Evolutionary conservation across 2,329 filamentous ascomycete genomes (phyloP), one percentile per base, ranked within the genome.

Genomic region (Claviceps maximensis): DNA sequence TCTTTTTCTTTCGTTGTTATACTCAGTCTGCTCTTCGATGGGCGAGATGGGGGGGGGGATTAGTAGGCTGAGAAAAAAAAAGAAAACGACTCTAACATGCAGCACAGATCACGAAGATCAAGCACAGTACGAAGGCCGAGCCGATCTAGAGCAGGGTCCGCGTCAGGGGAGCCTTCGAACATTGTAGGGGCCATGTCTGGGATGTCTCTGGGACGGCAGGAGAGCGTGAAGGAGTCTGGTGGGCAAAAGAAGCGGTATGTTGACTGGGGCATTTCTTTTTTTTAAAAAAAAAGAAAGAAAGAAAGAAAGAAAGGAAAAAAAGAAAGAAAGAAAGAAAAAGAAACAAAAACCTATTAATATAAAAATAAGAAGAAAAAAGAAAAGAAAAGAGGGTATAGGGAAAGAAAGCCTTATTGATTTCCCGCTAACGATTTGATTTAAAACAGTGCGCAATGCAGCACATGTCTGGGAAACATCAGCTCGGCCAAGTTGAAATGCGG

Each of bases 401-500:
- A 13, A 36, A 36, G 33, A 36, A 36, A 36, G 12, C 27, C 8
- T 29, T 8, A 29, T 29, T 29, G 27, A 36, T 36, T 33, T 12
- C 9, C 25, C 13, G 40, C 58, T 64, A 44, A 63, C 55, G 29
- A 8, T 15, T 17, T 25, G 25, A 49, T 19, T 36, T 5, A 3
- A n/a, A 19, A 47, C 49, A 89, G 83, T 54, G 76, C 84, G 46
- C 78, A 85, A 61, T 95, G 89, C 61, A 71, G 89, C 48, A 80
- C 79, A 25, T 95, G 89, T 63, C 71, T 83, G 62, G 83, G 87
- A 57, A 82, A 87, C 56, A 70, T 86, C 2, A 79, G 82, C 1
- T 62, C 76, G 10, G 74, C 74, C 55, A 82, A 83, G 65, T 77
- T 95, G 38, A 78, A 80, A 58, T 95, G 89, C 64, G 82, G 82